Conservation (phyloP, 768 basidiomycete genomes). For the Rhodotorula toruloides region DNA sequence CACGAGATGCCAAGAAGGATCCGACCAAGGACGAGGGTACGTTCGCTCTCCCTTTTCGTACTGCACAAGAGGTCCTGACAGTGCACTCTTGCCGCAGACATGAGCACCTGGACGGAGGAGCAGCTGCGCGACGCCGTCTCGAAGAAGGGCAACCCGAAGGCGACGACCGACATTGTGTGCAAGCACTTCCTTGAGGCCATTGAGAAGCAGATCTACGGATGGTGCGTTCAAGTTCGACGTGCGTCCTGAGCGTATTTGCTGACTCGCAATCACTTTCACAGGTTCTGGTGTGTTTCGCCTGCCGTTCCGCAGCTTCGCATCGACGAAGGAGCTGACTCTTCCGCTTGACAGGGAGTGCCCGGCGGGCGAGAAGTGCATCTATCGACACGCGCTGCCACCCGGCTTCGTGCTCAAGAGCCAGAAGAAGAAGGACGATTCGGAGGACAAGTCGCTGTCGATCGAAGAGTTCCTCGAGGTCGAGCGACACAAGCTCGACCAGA, state of each 20-base stretch:
- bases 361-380: not conserved
- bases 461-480: slow-evolving; percentile 98
- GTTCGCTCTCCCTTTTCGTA: slow-evolving; percentile 12
- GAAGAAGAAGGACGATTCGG: slow-evolving; percentile 83
- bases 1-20: slow-evolving; percentile 66
- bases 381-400: slow-evolving; percentile 83
- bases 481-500: slow-evolving; percentile 88
- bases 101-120: slow-evolving; percentile 96
- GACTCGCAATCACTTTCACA: no score
- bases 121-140: slow-evolving; percentile 86
- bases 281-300: slow-evolving; percentile 69
- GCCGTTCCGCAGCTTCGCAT: no score
- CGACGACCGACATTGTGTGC: slow-evolving; percentile 95
- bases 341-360: not conserved
- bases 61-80: not conserved
- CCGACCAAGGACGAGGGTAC: slow-evolving; percentile 41
- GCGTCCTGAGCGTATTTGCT: no score
- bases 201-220: slow-evolving; percentile 77
- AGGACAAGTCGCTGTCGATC: slow-evolving; percentile 77
- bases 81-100: slow-evolving; percentile 54
- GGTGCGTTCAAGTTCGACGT: no score
- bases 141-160: slow-evolving; percentile 83
- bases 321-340: no score
- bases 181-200: slow-evolving; percentile 96
- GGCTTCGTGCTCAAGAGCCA: slow-evolving; percentile 94